Evolutionary conservation across 2,329 filamentous ascomycete genomes (phyloP).

Genomic region (Drechslerella dactyloides): DNA sequence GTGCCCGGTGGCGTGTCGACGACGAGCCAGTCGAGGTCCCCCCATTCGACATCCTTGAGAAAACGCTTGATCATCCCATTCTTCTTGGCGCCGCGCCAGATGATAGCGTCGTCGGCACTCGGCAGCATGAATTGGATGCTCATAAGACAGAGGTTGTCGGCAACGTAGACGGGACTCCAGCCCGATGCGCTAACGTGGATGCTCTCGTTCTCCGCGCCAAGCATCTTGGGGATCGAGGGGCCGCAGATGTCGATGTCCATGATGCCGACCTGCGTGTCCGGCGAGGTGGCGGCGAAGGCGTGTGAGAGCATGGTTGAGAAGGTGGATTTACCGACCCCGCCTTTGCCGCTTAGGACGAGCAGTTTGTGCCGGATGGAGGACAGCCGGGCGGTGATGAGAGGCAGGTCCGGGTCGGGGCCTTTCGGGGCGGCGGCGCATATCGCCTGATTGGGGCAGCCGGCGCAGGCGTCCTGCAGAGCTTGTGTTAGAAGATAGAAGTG

Average conservation of each 20-base stretch:
- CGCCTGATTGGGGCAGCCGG: conserved; percentile 90
- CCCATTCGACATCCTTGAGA: conserved; percentile 97
- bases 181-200: conserved; percentile 88
- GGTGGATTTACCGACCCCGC: conserved; percentile 94
- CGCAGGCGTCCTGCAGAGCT: conserved; percentile 79
- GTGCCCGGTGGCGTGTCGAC: conserved; percentile 97
- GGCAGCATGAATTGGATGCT: conserved; percentile 98
- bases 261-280: conserved; percentile 79
- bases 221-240: conserved; percentile 96
- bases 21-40: conserved; percentile 87
- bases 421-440: conserved; percentile 95
- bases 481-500: conserved; percentile 58
- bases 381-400: conserved; percentile 82
- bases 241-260: conserved; percentile 99
- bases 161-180: conserved; percentile 95
- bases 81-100: conserved; percentile 98
- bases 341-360: conserved; percentile 89
- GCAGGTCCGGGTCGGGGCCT: conserved; percentile 92
- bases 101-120: conserved; percentile 89
- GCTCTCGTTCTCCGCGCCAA: conserved; percentile 91
- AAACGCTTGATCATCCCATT: conserved; percentile 98
- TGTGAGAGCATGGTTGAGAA: conserved; percentile 88
- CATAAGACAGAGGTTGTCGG: conserved; percentile 94
- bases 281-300: conserved; percentile 78
- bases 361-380: conserved; percentile 87